Percentiles rank a stretch among this genome's conserved stretches.
These are phyloP conservation scores for Fraxinus xanthoxyloides DNA, from an alignment of 305 asterid species.

Conservation along the genomic window DNA sequence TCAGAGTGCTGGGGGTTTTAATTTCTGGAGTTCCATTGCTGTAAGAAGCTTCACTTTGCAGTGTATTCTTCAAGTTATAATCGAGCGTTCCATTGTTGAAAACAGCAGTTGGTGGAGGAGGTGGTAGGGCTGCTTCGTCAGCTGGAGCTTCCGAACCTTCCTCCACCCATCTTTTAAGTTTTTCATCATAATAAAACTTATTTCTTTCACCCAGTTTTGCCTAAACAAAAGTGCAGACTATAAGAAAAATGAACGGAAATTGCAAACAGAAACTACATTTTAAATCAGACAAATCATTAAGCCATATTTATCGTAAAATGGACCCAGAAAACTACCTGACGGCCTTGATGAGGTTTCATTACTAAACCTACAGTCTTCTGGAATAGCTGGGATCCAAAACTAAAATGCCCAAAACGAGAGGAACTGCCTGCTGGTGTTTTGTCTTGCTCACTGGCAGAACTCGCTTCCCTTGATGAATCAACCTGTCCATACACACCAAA, in stretches of 20 bases:
- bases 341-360: slow-evolving; percentile 72
- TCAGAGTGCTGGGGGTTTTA: slow-evolving; percentile 49
- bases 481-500: slow-evolving; percentile 42
- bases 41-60: slow-evolving; percentile 55
- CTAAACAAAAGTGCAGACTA: slow-evolving; percentile 31
- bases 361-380: slow-evolving; percentile 87
- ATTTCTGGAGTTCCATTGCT: slow-evolving; percentile 58
- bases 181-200: slow-evolving; percentile 81
- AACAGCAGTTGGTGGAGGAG: slow-evolving; percentile 65
- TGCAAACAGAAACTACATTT: not conserved
- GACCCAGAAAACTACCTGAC: slow-evolving; percentile 53
- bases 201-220: slow-evolving; percentile 90
- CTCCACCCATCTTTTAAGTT: slow-evolving; percentile 97
- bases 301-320: not conserved
- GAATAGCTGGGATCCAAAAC: slow-evolving; percentile 76
- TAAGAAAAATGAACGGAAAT: slow-evolving; percentile 8
- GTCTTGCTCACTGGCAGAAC: slow-evolving; percentile 47
- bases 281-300: not conserved
- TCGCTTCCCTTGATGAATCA: slow-evolving; percentile 63
- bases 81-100: slow-evolving; percentile 75
- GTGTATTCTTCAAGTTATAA: slow-evolving; percentile 60
- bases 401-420: slow-evolving; percentile 69
- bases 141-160: slow-evolving; percentile 78
- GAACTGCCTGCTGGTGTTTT: slow-evolving; percentile 49
- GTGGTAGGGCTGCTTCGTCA: slow-evolving; percentile 68